A percentile compares a stretch with the other conserved stretches of the same genome.
Conservation (phyloP, 106 monocot genomes). For the Agapanthus africanus region DNA sequence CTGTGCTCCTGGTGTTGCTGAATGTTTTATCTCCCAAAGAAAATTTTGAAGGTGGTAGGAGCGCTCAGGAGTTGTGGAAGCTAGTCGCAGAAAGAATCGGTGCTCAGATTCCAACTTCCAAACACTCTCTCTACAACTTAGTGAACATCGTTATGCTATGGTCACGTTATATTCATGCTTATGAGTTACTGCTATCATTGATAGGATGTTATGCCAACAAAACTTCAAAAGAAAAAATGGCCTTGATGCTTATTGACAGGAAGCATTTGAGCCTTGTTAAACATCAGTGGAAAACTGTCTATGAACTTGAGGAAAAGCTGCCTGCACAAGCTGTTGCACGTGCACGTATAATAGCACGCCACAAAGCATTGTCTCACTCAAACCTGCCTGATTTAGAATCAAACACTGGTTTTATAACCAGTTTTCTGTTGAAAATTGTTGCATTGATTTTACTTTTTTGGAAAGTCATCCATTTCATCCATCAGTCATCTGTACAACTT, state of each 20-base stretch:
- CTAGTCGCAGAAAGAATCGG: conserved; percentile 31
- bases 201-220: conserved; percentile 34
- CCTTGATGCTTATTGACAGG: conserved; percentile 11
- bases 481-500: conserved; percentile 7
- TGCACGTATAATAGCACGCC: conserved; percentile 61
- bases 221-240: conserved; percentile 11
- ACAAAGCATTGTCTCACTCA: conserved; percentile 9
- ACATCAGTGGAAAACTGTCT: conserved; percentile 22
- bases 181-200: conserved; percentile 40
- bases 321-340: conserved; percentile 48
- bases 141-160: conserved; percentile 36
- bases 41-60: no score
- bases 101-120: neutral
- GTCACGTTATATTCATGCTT: conserved; percentile 51
- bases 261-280: conserved; percentile 23
- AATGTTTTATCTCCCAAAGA: conserved; percentile 21
- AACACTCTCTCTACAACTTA: conserved; percentile 25
- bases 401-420: conserved; percentile 9
- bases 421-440: conserved; percentile 25
- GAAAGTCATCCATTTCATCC: conserved; percentile 29
- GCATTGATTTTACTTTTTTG: conserved; percentile 26
- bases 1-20: conserved; percentile 31
- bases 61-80: conserved; percentile 58
- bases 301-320: conserved; percentile 49
- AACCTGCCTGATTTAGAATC: conserved; percentile 14